A percentile compares a stretch with the other conserved stretches of the same genome.
Evolutionary conservation across 768 basidiomycete species (phyloP).

Genomic region (Atractiella rhizophila): DNA sequence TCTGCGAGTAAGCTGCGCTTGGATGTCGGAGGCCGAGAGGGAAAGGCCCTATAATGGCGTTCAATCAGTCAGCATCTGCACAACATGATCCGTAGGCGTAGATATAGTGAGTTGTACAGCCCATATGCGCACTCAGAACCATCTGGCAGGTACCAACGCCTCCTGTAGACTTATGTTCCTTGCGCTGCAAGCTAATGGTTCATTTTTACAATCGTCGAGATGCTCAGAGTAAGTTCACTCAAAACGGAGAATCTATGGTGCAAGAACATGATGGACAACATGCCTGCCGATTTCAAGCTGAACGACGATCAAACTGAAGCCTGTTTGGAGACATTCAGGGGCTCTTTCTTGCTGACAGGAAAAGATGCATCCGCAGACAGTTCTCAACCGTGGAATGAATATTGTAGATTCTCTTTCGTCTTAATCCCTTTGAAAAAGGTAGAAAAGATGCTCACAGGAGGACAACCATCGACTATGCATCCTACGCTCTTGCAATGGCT

Average conservation of each 20-base stretch:
- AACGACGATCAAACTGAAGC: not conserved
- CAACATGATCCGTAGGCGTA: not conserved
- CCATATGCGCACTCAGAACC: no score
- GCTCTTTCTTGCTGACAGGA: no score
- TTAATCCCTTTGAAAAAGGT: no score
- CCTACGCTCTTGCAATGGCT: conserved; percentile 92
- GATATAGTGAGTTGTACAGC: no score
- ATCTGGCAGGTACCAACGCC: no score
- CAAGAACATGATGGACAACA: not conserved
- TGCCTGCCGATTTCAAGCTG: not conserved
- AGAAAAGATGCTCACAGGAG: conserved; percentile 49
- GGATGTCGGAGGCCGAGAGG: conserved; percentile 58
- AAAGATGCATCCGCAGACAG: no score
- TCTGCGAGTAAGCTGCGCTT: conserved; percentile 66
- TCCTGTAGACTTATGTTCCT: not conserved
- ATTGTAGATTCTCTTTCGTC: no score
- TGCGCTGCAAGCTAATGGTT: no score
- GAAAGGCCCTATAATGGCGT: conserved; percentile 41
- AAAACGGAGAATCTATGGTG: conserved; percentile 8
- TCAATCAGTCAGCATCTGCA: not conserved
- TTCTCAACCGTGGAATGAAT: no score
- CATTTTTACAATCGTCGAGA: no score
- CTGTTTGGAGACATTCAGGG: not conserved
- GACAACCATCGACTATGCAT: conserved; percentile 89
- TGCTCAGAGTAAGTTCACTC: no score